phyloP scores from a whole-genome alignment of 768 basidiomycete species.

The Cystofilobasidium capitatum region DNA sequence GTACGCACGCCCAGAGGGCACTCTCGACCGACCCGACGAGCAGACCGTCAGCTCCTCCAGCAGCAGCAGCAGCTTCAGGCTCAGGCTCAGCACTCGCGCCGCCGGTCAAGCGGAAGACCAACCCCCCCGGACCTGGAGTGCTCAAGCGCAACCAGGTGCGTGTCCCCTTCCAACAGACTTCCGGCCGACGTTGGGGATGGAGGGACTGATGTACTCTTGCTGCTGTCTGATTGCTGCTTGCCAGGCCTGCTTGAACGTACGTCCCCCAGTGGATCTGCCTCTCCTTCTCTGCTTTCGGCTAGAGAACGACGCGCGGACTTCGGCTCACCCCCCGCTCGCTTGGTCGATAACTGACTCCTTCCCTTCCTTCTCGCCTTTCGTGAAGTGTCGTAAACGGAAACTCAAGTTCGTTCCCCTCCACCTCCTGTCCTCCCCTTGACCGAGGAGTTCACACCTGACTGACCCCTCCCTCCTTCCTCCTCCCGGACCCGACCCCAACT shows the following conservation, averaged over 20 bases:
- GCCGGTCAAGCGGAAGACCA: too few relatives aligned
- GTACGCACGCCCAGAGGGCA: background rate
- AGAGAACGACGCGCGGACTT: too few relatives aligned
- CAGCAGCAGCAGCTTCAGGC: background rate
- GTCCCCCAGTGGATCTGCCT: background rate
- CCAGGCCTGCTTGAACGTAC: background rate
- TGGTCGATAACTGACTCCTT: too few relatives aligned
- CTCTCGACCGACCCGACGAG: background rate
- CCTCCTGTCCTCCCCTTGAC: constrained; percentile 21
- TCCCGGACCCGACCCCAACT: too few relatives aligned
- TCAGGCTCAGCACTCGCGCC: background rate
- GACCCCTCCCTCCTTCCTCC: background rate
- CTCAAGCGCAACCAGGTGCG: background rate
- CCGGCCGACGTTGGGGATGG: too few relatives aligned
- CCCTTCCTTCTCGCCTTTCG: background rate
- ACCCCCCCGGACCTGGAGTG: too few relatives aligned
- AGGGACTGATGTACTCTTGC: too few relatives aligned
- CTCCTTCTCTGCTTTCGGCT: too few relatives aligned
- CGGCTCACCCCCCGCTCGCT: too few relatives aligned
- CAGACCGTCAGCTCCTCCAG: background rate
- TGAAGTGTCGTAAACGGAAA: background rate
- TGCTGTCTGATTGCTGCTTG: background rate
- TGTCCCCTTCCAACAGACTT: background rate
- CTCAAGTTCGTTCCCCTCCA: background rate
- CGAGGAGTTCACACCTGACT: constrained; percentile 54